Conservation (phyloP, 2,329 filamentous ascomycete species). For the Fusarium austroafricanum region DNA sequence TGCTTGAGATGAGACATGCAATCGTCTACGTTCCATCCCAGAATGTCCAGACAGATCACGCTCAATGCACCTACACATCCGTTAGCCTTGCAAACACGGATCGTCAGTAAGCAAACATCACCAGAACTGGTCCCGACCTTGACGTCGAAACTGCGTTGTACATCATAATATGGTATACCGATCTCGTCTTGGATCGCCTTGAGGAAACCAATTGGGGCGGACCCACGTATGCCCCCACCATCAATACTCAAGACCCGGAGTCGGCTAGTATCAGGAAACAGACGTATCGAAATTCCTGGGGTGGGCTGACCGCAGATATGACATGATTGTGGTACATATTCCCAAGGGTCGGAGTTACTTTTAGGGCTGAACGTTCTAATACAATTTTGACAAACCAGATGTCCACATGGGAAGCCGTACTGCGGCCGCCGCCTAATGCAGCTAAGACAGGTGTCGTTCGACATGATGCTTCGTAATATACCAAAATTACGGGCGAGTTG, state of each 20-base stretch:
- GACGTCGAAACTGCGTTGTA: constrained; percentile 34
- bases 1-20: constrained; percentile 27
- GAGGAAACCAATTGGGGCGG: constrained; percentile 24
- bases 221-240: constrained; percentile 29
- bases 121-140: constrained; percentile 34
- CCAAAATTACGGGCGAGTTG: too few species aligned
- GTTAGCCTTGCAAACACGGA: not conserved
- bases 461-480: not conserved
- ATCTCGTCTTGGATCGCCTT: constrained; percentile 29
- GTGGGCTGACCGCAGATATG: constrained; percentile 17
- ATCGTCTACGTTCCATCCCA: constrained; percentile 31
- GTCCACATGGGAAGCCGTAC: too few species aligned
- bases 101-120: constrained; percentile 1
- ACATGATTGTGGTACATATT: constrained; percentile 9
- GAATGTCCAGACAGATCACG: constrained; percentile 21
- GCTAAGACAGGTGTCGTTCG: constrained; percentile 26
- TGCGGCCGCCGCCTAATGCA: too few species aligned
- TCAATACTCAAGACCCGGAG: constrained; percentile 30
- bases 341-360: constrained; percentile 7
- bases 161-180: constrained; percentile 19
- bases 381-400: constrained; percentile 28
- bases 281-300: constrained; percentile 4
- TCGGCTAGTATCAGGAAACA: not conserved
- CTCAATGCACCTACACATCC: constrained; percentile 23
- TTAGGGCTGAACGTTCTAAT: constrained; percentile 15